Evolutionary conservation across 2,329 filamentous ascomycete genomes (phyloP).

Genomic region (Xylaria digitata): DNA sequence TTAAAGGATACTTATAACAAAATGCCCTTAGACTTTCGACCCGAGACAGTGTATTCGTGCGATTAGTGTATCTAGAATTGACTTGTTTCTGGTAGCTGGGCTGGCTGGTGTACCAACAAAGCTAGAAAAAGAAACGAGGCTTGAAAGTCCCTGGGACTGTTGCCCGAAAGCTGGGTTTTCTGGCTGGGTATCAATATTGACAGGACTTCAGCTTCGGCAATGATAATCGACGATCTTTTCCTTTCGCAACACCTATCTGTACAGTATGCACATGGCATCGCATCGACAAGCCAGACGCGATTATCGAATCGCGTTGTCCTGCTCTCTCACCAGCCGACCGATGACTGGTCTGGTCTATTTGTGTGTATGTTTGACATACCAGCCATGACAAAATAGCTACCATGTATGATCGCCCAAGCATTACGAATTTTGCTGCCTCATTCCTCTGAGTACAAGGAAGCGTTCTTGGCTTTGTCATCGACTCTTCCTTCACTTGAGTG

Average conservation of each 20-base stretch:
- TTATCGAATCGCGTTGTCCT: neutral
- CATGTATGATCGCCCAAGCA: neutral
- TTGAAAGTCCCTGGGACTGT: constrained; percentile 5
- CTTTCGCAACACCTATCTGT: neutral
- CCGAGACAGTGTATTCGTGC: neutral
- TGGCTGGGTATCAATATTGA: constrained; percentile 13
- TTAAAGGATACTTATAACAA: neutral
- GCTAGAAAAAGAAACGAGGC: constrained; percentile 29
- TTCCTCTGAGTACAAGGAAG: neutral
- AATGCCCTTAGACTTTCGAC: neutral
- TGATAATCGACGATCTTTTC: constrained; percentile 20
- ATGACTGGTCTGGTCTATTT: neutral
- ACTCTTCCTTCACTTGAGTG: too few species aligned
- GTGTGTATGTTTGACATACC: neutral
- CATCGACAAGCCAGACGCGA: neutral
- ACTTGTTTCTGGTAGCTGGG: constrained; percentile 15
- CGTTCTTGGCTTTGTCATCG: too few species aligned
- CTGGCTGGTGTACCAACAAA: constrained; percentile 14
- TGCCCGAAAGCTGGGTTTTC: constrained; percentile 8
- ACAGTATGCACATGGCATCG: neutral
- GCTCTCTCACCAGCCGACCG: neutral
- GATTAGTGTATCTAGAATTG: constrained; percentile 2
- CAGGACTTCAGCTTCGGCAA: constrained; percentile 20
- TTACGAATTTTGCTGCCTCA: neutral
- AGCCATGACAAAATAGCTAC: constrained; percentile 1